Base-by-base conservation (phyloP, 441 rosid species). In the Codiaeum variegatum region DNA sequence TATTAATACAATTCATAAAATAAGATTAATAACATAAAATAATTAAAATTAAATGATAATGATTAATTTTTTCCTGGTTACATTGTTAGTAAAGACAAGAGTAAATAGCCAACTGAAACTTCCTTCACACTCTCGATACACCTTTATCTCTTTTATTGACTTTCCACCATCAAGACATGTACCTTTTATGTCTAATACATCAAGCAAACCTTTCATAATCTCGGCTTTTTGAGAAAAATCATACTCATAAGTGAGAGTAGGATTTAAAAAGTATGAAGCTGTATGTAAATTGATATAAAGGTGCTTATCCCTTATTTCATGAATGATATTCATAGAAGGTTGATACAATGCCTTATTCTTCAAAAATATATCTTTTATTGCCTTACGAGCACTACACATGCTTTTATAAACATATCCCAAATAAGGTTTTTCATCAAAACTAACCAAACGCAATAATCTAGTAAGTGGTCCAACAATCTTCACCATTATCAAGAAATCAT, bases 211-310 rank as follows among this genome's bases (percentile, higher is more conserved):
- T 5, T 9, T 36, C 38, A 36, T 3, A 6, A 36, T 2, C 38
- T 36, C 38, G 7, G 7, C 1, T 18, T 44, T 13, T 0, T 34
- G 11, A n/a, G 0, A 19, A 21, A 62, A 62, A 34, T 2, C 0
- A 19, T n/a, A 0, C n/a, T 21, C 29, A 62, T 28, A 52, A 7
- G 7, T 7, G 24, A 21, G 55, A 13, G 29, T 13, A 1, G 32
- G 69, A 75, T 75, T 69, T 24, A 62, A 24, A 21, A n/a, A 70
- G 56, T 64, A 70, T 3, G 74, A 40, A 4, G 16, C 9, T 6
- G 16, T 34, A 70, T 69, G 56, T 0, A 75, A 31, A 36, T 55
- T n/a, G 1, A 0, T 1, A 6, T 10, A 2, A 3, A 76, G 18
- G 0, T 44, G 51, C 19, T 24, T 70, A 16, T 70, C 74, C 60